Conservation (phyloP, 2,329 filamentous ascomycete species). For the Sarocladium brachiariae region DNA sequence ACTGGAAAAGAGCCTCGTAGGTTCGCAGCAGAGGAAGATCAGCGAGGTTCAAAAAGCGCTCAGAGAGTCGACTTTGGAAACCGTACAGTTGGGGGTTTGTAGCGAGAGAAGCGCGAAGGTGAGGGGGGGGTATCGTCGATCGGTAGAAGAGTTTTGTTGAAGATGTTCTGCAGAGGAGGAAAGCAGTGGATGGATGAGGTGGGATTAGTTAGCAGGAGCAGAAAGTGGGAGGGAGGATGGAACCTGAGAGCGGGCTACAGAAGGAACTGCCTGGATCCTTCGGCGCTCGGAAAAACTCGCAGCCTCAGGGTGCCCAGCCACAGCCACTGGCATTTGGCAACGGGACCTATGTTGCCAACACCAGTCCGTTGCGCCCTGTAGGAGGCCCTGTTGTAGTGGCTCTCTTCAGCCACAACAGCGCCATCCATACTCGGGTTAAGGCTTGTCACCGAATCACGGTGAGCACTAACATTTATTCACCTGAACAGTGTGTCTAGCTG, state of each 20-base stretch:
- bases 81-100: slow-evolving; percentile 9
- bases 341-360: too few species aligned
- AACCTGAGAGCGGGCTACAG: slow-evolving; percentile 8
- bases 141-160: background rate
- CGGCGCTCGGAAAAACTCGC: slow-evolving; percentile 9
- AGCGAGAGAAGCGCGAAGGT: background rate
- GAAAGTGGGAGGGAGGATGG: slow-evolving; percentile 10
- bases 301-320: background rate
- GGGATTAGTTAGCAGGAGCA: slow-evolving; percentile 9
- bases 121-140: slow-evolving; percentile 6
- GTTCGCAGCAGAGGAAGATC: slow-evolving; percentile 1
- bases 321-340: too few species aligned
- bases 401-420: slow-evolving; percentile 6
- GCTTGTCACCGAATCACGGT: too few species aligned
- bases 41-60: slow-evolving; percentile 12
- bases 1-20: slow-evolving; percentile 6
- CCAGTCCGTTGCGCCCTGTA: too few species aligned
- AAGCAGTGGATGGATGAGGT: slow-evolving; percentile 6
- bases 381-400: too few species aligned
- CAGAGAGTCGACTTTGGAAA: slow-evolving; percentile 15
- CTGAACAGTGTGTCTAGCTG: too few species aligned
- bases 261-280: slow-evolving; percentile 3
- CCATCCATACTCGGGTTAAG: too few species aligned
- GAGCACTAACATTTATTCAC: background rate
- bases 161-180: background rate